A percentile compares a stretch with the other conserved stretches of the same genome.
Evolutionary conservation across 2,329 filamentous ascomycete species (phyloP).

Genomic region (Pseudopithomyces chartarum): DNA sequence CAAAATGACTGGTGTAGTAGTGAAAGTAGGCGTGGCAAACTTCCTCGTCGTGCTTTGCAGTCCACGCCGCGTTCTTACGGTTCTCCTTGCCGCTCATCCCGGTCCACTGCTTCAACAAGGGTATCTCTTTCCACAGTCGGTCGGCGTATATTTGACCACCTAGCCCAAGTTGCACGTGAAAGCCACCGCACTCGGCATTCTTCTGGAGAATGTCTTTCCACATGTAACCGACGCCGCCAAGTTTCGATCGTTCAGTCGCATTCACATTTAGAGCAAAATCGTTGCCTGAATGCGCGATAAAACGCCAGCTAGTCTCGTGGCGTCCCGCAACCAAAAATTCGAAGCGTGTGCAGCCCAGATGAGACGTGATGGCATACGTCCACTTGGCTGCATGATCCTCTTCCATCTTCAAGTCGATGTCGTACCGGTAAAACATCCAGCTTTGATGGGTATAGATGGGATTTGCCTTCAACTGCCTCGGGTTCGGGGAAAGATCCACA

Average conservation of each 20-base stretch:
- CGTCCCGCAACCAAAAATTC: conserved; percentile 94
- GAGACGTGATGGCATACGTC: conserved; percentile 98
- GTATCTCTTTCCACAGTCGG: conserved; percentile 93
- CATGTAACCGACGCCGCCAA: conserved; percentile 93
- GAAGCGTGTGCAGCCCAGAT: conserved; percentile 95
- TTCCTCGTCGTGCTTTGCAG: conserved; percentile 92
- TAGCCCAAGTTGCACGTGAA: conserved; percentile 89
- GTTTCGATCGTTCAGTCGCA: conserved; percentile 79
- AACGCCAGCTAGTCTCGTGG: conserved; percentile 90
- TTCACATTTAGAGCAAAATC: conserved; percentile 90
- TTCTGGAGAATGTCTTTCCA: conserved; percentile 99
- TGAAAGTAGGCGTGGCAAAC: conserved; percentile 97
- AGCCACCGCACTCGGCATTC: conserved; percentile 93
- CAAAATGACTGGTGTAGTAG: conserved; percentile 98
- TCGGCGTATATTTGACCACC: conserved; percentile 97
- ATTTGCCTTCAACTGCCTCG: conserved; percentile 79
- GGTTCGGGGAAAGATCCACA: conserved; percentile 88
- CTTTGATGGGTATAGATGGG: conserved; percentile 87
- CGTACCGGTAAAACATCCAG: conserved; percentile 96
- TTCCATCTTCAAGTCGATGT: conserved; percentile 87
- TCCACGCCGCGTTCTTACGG: conserved; percentile 88
- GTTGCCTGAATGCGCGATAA: conserved; percentile 94
- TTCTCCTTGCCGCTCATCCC: conserved; percentile 91
- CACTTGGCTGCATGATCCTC: conserved; percentile 79
- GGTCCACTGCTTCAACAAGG: conserved; percentile 92